phyloP scores from a whole-genome alignment of 1,284 basidiomycete species.

The Apiotrichum laibachii region DNA sequence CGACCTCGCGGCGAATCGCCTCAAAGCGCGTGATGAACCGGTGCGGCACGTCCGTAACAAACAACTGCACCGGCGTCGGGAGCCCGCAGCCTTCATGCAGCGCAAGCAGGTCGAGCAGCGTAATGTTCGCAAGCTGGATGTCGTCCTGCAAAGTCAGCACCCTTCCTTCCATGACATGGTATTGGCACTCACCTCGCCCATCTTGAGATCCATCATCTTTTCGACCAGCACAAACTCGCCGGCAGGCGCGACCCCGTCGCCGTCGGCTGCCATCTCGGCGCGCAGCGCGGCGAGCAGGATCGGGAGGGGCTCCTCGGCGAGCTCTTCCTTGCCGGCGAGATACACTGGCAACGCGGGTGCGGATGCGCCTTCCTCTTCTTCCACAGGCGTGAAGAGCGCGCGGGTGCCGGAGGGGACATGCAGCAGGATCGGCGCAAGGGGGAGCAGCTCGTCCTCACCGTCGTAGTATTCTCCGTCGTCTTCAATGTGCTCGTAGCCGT shows the following conservation, averaged over 20 bases:
- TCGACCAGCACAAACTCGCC: slow-evolving; percentile 40
- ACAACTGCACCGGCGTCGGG: slow-evolving; percentile 40
- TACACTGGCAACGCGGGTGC: slow-evolving; percentile 23
- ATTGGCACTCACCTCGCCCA: slow-evolving; percentile 63
- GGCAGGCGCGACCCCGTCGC: slow-evolving; percentile 20
- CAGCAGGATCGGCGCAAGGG: slow-evolving; percentile 32
- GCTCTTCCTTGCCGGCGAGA: slow-evolving; percentile 31
- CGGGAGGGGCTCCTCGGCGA: slow-evolving; percentile 32
- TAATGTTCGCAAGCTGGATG: slow-evolving; percentile 35
- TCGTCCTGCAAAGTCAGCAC: slow-evolving; percentile 36
- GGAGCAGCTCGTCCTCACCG: slow-evolving; percentile 11
- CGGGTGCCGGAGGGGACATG: slow-evolving; percentile 31
- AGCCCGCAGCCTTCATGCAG: slow-evolving; percentile 42
- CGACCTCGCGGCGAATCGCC: slow-evolving; percentile 40
- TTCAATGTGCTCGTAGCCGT: slow-evolving; percentile 16
- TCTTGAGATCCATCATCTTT: slow-evolving; percentile 56
- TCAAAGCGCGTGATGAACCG: slow-evolving; percentile 45
- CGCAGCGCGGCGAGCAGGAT: slow-evolving; percentile 32
- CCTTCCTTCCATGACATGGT: background rate
- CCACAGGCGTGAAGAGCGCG: slow-evolving; percentile 29
- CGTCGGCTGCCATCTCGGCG: slow-evolving; percentile 20
- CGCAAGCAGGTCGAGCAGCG: slow-evolving; percentile 40
- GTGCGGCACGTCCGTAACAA: slow-evolving; percentile 33
- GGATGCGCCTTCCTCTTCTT: slow-evolving; percentile 14
- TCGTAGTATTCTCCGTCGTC: slow-evolving; percentile 12